Evolutionary conservation across 2,329 filamentous ascomycete genomes (phyloP).

Genomic region (Bipolaris sorokiniana): DNA sequence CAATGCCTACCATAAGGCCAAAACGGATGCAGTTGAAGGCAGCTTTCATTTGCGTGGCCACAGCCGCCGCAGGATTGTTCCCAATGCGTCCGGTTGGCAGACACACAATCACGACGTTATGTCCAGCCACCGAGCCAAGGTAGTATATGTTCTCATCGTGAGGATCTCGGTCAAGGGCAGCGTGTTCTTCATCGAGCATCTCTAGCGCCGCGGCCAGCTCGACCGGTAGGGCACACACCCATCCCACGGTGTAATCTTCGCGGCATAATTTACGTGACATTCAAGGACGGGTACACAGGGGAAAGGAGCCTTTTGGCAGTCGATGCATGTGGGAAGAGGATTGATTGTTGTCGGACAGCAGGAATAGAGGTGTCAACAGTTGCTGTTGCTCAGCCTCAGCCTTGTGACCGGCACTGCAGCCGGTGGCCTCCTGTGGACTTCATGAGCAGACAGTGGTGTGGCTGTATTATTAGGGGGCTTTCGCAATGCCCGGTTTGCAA

Average conservation of each 20-base stretch:
- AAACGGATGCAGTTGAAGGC: slow-evolving; percentile 45
- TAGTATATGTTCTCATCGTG: slow-evolving; percentile 27
- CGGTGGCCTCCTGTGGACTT: too few species aligned
- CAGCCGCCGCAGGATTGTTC: slow-evolving; percentile 38
- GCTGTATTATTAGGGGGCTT: not conserved
- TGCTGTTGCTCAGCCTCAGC: not conserved
- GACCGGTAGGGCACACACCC: slow-evolving; percentile 43
- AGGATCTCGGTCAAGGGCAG: slow-evolving; percentile 24
- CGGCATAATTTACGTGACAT: not conserved
- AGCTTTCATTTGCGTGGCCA: slow-evolving; percentile 32
- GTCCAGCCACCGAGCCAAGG: slow-evolving; percentile 30
- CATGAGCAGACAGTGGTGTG: too few species aligned
- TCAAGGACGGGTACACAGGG: not conserved
- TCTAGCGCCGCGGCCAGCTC: slow-evolving; percentile 30
- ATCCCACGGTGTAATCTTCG: slow-evolving; percentile 38
- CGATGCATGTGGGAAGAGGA: not conserved
- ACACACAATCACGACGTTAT: slow-evolving; percentile 46
- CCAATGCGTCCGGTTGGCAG: slow-evolving; percentile 41
- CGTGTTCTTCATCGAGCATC: slow-evolving; percentile 14
- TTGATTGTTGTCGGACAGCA: not conserved
- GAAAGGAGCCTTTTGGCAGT: not conserved
- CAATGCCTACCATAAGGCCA: slow-evolving; percentile 53
- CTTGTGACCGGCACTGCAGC: not conserved
- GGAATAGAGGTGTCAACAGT: not conserved
- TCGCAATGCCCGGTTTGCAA: not conserved